Percentiles rank a stretch among this genome's conserved stretches.
Evolutionary conservation across 1,284 basidiomycete species (phyloP).

Genomic region (Puccinia triticina): DNA sequence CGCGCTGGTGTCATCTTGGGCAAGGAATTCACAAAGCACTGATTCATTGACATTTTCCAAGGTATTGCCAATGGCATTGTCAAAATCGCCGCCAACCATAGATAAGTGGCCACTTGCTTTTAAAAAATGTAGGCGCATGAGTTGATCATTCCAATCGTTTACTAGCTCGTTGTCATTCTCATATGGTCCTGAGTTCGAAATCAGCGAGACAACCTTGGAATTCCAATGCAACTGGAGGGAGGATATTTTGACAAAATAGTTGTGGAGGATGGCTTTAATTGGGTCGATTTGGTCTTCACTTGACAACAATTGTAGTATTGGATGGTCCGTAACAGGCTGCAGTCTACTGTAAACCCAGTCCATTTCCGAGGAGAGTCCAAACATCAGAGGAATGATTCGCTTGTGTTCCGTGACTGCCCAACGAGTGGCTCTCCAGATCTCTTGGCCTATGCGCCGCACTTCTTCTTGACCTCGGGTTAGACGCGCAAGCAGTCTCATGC

Average conservation of each 20-base stretch:
- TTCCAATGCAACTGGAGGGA: slow-evolving; percentile 4
- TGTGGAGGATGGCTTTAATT: slow-evolving; percentile 3
- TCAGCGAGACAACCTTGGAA: neutral
- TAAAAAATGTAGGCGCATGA: neutral
- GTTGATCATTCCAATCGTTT: slow-evolving; percentile 8
- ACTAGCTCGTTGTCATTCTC: neutral
- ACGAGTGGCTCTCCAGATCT: slow-evolving; percentile 12
- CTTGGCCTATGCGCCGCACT: neutral
- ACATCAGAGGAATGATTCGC: neutral
- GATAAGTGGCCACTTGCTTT: neutral
- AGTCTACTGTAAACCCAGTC: neutral
- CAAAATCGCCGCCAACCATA: slow-evolving; percentile 1
- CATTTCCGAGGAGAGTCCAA: neutral
- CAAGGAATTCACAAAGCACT: neutral
- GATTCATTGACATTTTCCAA: neutral
- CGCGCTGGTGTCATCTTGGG: neutral
- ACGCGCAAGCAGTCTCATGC: slow-evolving; percentile 15
- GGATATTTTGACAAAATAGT: slow-evolving; percentile 9
- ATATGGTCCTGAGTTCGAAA: neutral
- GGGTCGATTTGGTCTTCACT: neutral
- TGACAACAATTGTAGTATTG: slow-evolving; percentile 3
- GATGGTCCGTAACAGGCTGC: neutral
- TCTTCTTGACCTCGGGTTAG: neutral
- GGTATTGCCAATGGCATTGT: neutral
- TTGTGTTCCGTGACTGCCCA: neutral